These are phyloP conservation scores for Talaromyces pinophilus DNA, from an alignment of 2,329 filamentous ascomycete species.

Conservation along the genomic window DNA sequence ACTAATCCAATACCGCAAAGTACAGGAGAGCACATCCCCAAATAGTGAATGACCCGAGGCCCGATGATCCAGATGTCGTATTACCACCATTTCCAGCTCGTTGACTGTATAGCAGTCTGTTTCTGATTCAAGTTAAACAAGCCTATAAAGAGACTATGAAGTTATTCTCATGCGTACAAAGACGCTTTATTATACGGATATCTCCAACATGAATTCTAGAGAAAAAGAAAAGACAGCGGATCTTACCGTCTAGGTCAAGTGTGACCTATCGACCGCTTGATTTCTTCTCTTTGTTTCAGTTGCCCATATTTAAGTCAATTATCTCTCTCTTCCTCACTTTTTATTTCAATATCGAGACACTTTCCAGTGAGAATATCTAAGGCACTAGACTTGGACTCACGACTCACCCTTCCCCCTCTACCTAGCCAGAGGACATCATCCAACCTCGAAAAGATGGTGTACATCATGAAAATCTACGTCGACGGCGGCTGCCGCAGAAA, in stretches of 20 bases:
- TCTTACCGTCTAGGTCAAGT: neutral
- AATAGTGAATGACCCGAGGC: neutral
- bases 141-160: neutral
- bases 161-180: neutral
- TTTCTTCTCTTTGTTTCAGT: neutral
- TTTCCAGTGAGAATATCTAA: neutral
- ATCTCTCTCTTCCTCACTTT: neutral
- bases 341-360: neutral
- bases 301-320: neutral
- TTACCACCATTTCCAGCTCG: neutral
- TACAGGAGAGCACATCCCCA: neutral
- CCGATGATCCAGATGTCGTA: neutral
- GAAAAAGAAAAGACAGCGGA: neutral
- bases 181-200: neutral
- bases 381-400: neutral
- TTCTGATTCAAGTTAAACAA: neutral
- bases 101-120: neutral
- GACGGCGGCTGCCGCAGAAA: conserved; percentile 6
- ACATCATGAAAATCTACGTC: conserved; percentile 8
- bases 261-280: neutral
- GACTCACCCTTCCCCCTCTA: neutral
- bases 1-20: neutral
- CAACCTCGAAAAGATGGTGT: neutral
- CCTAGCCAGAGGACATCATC: neutral
- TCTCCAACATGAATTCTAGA: neutral